Evolutionary conservation across 2,329 filamentous ascomycete genomes (phyloP).

Genomic region (Aureobasidium sp.): DNA sequence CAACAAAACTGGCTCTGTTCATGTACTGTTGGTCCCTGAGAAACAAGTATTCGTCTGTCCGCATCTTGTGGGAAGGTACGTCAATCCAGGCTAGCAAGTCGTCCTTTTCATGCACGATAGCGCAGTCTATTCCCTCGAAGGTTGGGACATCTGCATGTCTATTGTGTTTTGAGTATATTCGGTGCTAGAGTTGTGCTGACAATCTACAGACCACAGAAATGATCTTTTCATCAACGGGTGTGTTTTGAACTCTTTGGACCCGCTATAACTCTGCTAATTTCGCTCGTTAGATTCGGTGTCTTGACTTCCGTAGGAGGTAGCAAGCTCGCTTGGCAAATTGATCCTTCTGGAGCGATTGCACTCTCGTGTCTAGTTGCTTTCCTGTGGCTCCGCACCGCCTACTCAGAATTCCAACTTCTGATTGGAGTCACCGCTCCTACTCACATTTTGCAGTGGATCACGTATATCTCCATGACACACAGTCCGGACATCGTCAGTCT

Average conservation of each 20-base stretch:
- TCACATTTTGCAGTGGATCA: constrained; percentile 84
- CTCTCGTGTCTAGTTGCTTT: constrained; percentile 68
- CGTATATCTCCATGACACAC: constrained; percentile 90
- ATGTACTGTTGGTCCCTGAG: constrained; percentile 87
- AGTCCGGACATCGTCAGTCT: constrained; percentile 73
- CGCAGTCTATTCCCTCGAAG: too few species aligned
- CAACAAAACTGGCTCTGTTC: constrained; percentile 75
- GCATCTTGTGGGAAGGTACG: constrained; percentile 71
- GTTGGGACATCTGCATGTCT: too few species aligned
- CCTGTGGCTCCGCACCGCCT: constrained; percentile 80
- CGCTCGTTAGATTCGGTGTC: constrained; percentile 48
- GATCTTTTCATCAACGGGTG: constrained; percentile 80
- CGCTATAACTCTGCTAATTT: too few species aligned
- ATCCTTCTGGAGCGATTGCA: constrained; percentile 82
- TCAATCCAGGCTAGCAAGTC: too few species aligned
- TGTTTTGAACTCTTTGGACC: too few species aligned
- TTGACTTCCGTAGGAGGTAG: constrained; percentile 81
- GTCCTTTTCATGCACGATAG: too few species aligned
- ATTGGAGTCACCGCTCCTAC: constrained; percentile 84
- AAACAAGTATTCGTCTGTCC: constrained; percentile 83
- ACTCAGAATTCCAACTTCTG: constrained; percentile 79
- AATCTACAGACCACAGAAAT: constrained; percentile 68
- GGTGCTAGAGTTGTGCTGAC: too few species aligned
- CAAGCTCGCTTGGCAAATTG: constrained; percentile 87
- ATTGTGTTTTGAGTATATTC: too few species aligned